Evolutionary conservation across 106 monocot genomes (phyloP).

Genomic region (Vanilla planifolia): DNA sequence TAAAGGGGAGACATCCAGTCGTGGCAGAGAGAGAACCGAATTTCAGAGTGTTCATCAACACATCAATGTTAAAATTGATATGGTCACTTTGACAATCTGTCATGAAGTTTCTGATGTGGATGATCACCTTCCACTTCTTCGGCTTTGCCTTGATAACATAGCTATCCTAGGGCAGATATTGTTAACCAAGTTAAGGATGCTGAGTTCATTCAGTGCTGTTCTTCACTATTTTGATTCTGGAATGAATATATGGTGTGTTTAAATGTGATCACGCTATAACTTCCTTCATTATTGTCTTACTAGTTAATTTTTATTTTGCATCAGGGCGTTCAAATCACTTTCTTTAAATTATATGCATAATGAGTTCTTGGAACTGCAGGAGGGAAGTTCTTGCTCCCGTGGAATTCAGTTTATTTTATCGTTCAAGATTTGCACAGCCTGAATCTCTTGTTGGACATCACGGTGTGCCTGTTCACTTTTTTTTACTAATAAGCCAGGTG

Average conservation of each 20-base stretch:
- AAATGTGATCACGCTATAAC: background rate
- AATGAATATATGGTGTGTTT: constrained; percentile 46
- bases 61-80: constrained; percentile 44
- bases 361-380: constrained; percentile 39
- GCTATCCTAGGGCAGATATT: constrained; percentile 39
- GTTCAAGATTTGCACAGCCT: constrained; percentile 30
- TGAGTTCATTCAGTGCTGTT: constrained; percentile 39
- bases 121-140: constrained; percentile 53
- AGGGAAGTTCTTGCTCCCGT: constrained; percentile 58
- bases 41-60: constrained; percentile 9
- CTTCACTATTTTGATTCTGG: constrained; percentile 45
- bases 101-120: constrained; percentile 58
- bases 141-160: constrained; percentile 27
- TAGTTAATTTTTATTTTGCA: background rate
- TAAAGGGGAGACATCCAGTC: constrained; percentile 16
- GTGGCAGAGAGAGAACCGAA: constrained; percentile 7
- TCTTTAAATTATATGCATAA: constrained; percentile 1
- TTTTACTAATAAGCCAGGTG: constrained; percentile 58
- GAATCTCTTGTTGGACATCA: constrained; percentile 16
- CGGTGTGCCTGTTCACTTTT: constrained; percentile 38
- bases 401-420: constrained; percentile 36
- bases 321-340: background rate
- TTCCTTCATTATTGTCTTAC: constrained; percentile 1
- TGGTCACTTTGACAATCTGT: constrained; percentile 37
- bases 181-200: constrained; percentile 55